Evolutionary conservation across 2,329 filamentous ascomycete genomes (phyloP).

Genomic region (Knoxdaviesia proteae): DNA sequence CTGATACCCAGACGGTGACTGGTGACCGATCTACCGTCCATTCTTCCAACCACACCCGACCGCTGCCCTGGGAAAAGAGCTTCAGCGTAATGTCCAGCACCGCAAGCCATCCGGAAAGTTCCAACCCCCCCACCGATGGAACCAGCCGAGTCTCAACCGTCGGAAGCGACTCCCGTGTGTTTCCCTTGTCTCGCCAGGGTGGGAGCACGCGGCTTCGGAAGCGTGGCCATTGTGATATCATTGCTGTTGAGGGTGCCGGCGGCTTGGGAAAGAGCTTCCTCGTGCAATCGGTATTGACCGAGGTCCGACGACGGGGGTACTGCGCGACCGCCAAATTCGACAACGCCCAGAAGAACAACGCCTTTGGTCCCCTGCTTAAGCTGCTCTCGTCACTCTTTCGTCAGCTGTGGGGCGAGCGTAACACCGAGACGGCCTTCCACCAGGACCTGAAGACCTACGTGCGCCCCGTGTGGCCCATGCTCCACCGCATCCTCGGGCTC

Average conservation of each 20-base stretch:
- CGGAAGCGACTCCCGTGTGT: no score
- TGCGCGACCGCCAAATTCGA: constrained; percentile 48
- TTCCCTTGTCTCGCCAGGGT: constrained; percentile 23
- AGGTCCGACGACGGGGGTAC: constrained; percentile 39
- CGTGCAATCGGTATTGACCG: constrained; percentile 39
- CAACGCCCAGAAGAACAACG: constrained; percentile 29
- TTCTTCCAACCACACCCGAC: no score
- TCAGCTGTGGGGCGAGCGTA: constrained; percentile 45
- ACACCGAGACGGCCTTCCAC: constrained; percentile 44
- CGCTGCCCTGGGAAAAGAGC: constrained; percentile 23
- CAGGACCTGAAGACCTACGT: constrained; percentile 39
- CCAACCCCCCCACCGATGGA: not conserved
- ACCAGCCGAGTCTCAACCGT: no score
- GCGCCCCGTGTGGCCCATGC: constrained; percentile 40
- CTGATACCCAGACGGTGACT: no score
- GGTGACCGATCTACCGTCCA: no score
- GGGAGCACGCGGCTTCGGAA: constrained; percentile 36
- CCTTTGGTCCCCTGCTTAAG: constrained; percentile 42
- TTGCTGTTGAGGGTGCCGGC: constrained; percentile 38
- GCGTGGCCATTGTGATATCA: constrained; percentile 41
- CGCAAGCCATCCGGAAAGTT: constrained; percentile 7
- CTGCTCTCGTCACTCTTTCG: constrained; percentile 45
- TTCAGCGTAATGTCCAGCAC: constrained; percentile 2
- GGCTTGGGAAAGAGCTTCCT: constrained; percentile 46
- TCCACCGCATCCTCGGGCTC: constrained; percentile 38